A percentile compares a stretch with the other conserved stretches of the same genome.
These are phyloP conservation scores for Mixia osmundae DNA, from an alignment of 1,284 basidiomycete species.

Conservation along the genomic window DNA sequence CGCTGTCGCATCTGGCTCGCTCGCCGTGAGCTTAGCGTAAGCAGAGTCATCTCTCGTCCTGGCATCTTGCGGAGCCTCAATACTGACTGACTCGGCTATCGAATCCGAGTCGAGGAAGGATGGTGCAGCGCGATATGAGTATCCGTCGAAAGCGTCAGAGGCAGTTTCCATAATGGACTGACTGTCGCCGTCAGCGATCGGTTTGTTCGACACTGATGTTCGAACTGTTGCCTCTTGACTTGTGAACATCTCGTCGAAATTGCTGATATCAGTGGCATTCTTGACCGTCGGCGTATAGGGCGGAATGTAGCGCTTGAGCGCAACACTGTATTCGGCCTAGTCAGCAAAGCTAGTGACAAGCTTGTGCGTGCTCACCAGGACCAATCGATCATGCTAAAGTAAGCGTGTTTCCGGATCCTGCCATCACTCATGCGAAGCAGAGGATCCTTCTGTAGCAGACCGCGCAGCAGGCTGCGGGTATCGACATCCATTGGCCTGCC, in stretches of 20 bases:
- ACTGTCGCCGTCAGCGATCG: constrained; percentile 1
- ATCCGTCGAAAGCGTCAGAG: constrained; percentile 10
- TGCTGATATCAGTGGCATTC: constrained; percentile 85
- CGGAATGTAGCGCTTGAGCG: constrained; percentile 82
- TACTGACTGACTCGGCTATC: neutral
- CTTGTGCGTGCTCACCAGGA: constrained; percentile 3
- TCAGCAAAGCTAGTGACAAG: constrained; percentile 24
- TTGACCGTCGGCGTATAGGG: constrained; percentile 93
- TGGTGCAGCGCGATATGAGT: constrained; percentile 3
- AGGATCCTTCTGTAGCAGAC: constrained; percentile 75
- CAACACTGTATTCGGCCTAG: constrained; percentile 40
- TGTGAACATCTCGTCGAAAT: constrained; percentile 78
- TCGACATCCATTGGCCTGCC: constrained; percentile 61
- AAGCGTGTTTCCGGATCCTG: constrained; percentile 76
- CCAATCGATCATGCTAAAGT: constrained; percentile 64
- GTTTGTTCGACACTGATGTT: neutral
- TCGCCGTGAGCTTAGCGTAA: neutral
- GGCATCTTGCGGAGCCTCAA: neutral
- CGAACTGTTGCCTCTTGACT: neutral
- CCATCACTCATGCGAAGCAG: constrained; percentile 72
- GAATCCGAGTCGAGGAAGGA: neutral
- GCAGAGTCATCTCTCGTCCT: neutral
- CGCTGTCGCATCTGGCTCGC: neutral
- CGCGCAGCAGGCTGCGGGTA: constrained; percentile 81
- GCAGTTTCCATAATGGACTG: constrained; percentile 7